These are phyloP conservation scores for Jackrogersella minutella DNA, from an alignment of 495 filamentous ascomycete species.

Conservation along the genomic window DNA sequence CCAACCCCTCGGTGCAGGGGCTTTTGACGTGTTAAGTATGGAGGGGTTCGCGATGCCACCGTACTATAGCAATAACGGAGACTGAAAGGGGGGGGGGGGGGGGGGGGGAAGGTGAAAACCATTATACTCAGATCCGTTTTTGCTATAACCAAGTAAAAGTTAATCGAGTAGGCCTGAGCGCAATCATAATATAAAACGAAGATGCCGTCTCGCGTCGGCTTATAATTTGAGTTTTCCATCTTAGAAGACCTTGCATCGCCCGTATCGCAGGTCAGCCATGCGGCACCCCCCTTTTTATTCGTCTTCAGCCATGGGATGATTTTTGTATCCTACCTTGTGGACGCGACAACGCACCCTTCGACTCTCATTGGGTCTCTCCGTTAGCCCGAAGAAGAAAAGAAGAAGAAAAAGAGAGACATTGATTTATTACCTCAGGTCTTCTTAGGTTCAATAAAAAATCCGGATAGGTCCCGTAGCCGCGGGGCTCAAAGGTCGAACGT, in stretches of 20 bases:
- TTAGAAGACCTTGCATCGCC: constrained; percentile 6
- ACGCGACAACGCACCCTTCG: constrained; percentile 5
- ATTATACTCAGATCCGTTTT: not conserved
- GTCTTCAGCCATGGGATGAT: constrained; percentile 9
- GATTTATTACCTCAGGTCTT: constrained; percentile 17
- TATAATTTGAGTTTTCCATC: not conserved
- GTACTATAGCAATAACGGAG: not conserved
- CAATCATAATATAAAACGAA: constrained; percentile 6
- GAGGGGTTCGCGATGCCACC: constrained; percentile 31
- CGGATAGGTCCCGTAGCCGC: constrained; percentile 10
- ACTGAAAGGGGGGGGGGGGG: not conserved
- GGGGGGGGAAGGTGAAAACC: not conserved
- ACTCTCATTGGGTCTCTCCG: constrained; percentile 9
- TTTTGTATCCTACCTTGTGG: constrained; percentile 9
- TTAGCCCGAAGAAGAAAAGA: constrained; percentile 20
- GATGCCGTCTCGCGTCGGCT: constrained; percentile 1
- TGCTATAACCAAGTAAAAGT: not conserved
- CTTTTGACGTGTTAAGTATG: constrained; percentile 1
- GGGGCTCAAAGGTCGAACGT: constrained; percentile 13
- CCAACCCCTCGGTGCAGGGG: constrained; percentile 40
- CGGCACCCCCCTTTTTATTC: not conserved
- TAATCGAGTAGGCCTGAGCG: not conserved
- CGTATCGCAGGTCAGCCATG: constrained; percentile 1
- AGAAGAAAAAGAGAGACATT: not conserved
- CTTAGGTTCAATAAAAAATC: not conserved